Evolutionary conservation across 495 filamentous ascomycete genomes (phyloP).

Genomic region (Podospora tetraspora): DNA sequence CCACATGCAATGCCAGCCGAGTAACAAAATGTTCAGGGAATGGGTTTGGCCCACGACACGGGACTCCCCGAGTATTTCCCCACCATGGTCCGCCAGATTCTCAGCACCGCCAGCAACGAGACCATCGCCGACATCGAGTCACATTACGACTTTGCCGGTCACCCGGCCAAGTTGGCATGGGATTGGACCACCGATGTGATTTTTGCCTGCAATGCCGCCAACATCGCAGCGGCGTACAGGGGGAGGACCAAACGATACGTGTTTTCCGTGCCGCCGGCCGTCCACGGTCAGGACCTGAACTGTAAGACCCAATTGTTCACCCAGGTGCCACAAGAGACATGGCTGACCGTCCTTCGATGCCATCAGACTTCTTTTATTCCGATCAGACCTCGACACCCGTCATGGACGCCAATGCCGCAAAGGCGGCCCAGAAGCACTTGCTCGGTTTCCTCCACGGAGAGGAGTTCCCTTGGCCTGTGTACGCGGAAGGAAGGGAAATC

Average conservation of each 20-base stretch:
- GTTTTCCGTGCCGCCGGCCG: background rate
- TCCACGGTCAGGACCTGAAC: no score
- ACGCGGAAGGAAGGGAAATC: no score
- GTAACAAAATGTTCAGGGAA: background rate
- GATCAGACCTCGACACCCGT: no score
- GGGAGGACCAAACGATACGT: slow-evolving; percentile 1
- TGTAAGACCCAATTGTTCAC: no score
- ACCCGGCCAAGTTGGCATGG: slow-evolving; percentile 8
- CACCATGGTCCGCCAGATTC: background rate
- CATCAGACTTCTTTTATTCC: no score
- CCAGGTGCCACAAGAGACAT: no score
- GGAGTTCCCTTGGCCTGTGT: no score
- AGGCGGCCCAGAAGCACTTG: no score
- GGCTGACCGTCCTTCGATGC: no score
- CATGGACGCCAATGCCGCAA: no score
- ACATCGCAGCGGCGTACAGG: background rate
- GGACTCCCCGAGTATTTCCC: slow-evolving; percentile 6
- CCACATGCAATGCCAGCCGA: no score
- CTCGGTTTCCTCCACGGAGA: no score
- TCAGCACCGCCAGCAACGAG: background rate
- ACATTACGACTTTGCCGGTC: background rate
- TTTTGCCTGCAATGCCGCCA: slow-evolving; percentile 9
- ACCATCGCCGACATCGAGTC: background rate
- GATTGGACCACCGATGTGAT: slow-evolving; percentile 14
- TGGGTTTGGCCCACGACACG: background rate